Base-by-base conservation (phyloP, 2,329 filamentous ascomycete genomes). In the Coleophoma crateriformis region DNA sequence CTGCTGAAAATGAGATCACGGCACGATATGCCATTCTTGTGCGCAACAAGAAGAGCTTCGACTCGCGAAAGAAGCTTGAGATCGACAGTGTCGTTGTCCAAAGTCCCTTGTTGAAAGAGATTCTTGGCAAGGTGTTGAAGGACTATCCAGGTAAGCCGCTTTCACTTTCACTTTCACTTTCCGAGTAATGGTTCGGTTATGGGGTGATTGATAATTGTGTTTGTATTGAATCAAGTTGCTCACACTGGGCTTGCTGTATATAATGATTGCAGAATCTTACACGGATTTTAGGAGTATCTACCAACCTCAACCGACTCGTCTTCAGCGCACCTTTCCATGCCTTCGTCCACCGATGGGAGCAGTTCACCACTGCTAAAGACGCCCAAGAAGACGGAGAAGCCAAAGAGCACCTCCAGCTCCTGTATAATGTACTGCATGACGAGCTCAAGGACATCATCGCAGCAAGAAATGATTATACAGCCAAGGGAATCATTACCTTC, bases 31-130 rank as follows among this genome's bases (percentile, higher is more conserved):
- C 82, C 2, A 68, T 84, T 45, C 67, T 85, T 27, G 73, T 82
- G 1, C 76, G 81, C 41, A 79, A 85, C 59, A 69, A 73, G 49
- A 79, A 77, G 64, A 74, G 74, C 57, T 74, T 72, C 43, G 76
- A 84, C 60, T 77, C 79, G 27, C 74, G 77, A 49, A 84, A 82
- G 62, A 78, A 77, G 42, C 74, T 85, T 33, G 68, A 77, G 48
- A 73, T 84, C 20, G 73, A 86, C 58, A 82, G 78, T 43, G 77
- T 88, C 50, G 72, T 85, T 41, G 67, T 87, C 6, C 83, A 88
- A 63, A 83, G 77, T 17, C 79, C 81, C 1, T 69, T 75, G 48
- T 67, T 88, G 40, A 84, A 82, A 64, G 68, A 70, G 2, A 72
- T 79, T 4, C 70, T 88, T 0, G 68, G 68, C 10, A 70, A 75